These are phyloP conservation scores for Crassisporium funariophilum DNA, from an alignment of 768 basidiomycete genomes.

Conservation along the genomic window DNA sequence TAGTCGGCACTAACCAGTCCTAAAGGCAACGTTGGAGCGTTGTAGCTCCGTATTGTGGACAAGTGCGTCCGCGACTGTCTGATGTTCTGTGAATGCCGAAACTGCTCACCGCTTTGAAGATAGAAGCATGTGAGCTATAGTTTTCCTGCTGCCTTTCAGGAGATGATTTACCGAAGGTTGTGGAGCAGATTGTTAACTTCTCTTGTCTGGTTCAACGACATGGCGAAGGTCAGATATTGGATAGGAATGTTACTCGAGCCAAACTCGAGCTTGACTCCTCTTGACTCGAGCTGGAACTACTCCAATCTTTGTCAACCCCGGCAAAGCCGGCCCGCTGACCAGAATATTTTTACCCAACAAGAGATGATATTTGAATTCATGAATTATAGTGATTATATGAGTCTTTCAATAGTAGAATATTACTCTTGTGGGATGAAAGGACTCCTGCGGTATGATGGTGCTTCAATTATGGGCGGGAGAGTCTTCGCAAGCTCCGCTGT, in stretches of 20 bases:
- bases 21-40: conserved; percentile 48
- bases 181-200: conserved; percentile 50
- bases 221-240: conserved; percentile 12
- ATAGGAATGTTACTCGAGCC: too few relatives aligned
- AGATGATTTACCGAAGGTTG: conserved; percentile 47
- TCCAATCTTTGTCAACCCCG: too few relatives aligned
- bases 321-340: too few relatives aligned
- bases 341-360: not conserved
- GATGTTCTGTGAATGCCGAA: conserved; percentile 62
- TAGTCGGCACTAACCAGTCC: conserved; percentile 33
- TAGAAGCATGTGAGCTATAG: too few relatives aligned
- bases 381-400: conserved; percentile 15
- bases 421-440: conserved; percentile 80
- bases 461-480: conserved; percentile 67
- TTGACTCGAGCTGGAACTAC: too few relatives aligned
- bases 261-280: too few relatives aligned
- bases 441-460: conserved; percentile 71
- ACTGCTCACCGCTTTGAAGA: conserved; percentile 79
- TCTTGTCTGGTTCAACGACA: conserved; percentile 12
- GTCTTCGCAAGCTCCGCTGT: conserved; percentile 71
- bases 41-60: conserved; percentile 30
- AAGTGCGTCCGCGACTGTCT: conserved; percentile 37
- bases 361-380: not conserved
- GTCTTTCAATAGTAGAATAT: conserved; percentile 14
- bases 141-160: too few relatives aligned